These are phyloP conservation scores for Xenoacremonium recifei DNA, from an alignment of 2,329 filamentous ascomycete species.

Conservation along the genomic window DNA sequence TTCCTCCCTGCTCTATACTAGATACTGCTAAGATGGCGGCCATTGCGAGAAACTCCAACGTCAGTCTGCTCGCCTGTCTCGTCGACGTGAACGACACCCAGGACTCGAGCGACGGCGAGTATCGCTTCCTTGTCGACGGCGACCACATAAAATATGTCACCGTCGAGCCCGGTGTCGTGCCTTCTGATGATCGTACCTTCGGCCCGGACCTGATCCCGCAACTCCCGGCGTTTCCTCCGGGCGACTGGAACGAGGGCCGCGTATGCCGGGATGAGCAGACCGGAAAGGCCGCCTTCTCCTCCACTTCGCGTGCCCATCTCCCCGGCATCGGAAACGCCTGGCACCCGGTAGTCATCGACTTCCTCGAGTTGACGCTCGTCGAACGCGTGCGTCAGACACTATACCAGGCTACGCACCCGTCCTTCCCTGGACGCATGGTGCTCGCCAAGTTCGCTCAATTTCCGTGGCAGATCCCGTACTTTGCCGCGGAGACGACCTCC, in stretches of 20 bases:
- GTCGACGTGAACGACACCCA: slow-evolving; percentile 24
- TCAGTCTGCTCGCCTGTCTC: slow-evolving; percentile 23
- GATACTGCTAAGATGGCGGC: too few species aligned
- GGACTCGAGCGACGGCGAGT: slow-evolving; percentile 30
- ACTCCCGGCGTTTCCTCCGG: slow-evolving; percentile 36
- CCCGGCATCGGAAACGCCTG: slow-evolving; percentile 32
- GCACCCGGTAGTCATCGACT: slow-evolving; percentile 33
- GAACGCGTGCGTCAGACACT: slow-evolving; percentile 27
- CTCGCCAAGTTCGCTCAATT: slow-evolving; percentile 28
- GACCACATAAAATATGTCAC: slow-evolving; percentile 40
- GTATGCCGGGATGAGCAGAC: slow-evolving; percentile 25
- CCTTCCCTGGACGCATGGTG: slow-evolving; percentile 15
- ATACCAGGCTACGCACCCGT: slow-evolving; percentile 23
- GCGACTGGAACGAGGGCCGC: slow-evolving; percentile 40
- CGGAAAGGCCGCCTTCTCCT: slow-evolving; percentile 26
- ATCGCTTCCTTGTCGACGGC: slow-evolving; percentile 36
- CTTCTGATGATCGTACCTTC: slow-evolving; percentile 31
- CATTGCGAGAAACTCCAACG: slow-evolving; percentile 11
- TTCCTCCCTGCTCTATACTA: too few species aligned
- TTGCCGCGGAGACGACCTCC: slow-evolving; percentile 30
- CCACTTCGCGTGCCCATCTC: slow-evolving; percentile 22
- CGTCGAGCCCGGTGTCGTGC: slow-evolving; percentile 33
- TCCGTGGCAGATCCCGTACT: slow-evolving; percentile 29
- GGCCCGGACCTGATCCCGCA: slow-evolving; percentile 29
- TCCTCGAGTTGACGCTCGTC: slow-evolving; percentile 29